Conservation (phyloP, 176 grass and related monocot genomes). For the Aegilops speltoides region DNA sequence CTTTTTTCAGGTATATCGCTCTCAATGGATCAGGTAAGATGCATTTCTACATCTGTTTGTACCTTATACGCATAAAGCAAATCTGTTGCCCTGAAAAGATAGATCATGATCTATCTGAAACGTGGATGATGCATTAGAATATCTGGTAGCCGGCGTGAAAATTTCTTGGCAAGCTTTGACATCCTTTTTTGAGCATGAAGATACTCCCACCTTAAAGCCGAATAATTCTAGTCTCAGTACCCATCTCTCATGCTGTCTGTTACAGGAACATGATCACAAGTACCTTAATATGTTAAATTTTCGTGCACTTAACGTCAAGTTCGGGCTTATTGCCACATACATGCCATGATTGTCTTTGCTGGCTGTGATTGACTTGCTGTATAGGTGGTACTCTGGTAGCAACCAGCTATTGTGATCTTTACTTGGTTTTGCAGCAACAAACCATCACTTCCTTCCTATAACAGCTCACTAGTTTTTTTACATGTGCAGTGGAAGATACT, state of each 20-base stretch:
- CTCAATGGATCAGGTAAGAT: slow-evolving; percentile 57
- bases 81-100: not conserved
- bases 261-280: not conserved
- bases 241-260: not conserved
- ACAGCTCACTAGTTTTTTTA: not conserved
- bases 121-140: not conserved
- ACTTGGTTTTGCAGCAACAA: not conserved
- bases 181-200: slow-evolving; percentile 1
- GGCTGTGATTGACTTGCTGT: not conserved
- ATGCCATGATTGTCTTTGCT: not conserved
- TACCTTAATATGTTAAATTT: not conserved
- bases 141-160: not conserved
- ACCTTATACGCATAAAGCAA: not conserved
- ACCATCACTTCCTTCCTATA: not conserved
- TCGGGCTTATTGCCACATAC: not conserved
- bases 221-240: slow-evolving; percentile 7
- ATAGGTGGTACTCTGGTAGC: not conserved
- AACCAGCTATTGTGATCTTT: not conserved
- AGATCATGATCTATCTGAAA: not conserved
- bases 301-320: not conserved
- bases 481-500: slow-evolving; percentile 44
- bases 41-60: not conserved
- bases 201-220: not conserved
- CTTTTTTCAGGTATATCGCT: slow-evolving; percentile 61
- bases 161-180: slow-evolving; percentile 3